A percentile compares a stretch with the other conserved stretches of the same genome.
phyloP scores from a whole-genome alignment of 306 rosid species.

The Oemleria cerasiformis region DNA sequence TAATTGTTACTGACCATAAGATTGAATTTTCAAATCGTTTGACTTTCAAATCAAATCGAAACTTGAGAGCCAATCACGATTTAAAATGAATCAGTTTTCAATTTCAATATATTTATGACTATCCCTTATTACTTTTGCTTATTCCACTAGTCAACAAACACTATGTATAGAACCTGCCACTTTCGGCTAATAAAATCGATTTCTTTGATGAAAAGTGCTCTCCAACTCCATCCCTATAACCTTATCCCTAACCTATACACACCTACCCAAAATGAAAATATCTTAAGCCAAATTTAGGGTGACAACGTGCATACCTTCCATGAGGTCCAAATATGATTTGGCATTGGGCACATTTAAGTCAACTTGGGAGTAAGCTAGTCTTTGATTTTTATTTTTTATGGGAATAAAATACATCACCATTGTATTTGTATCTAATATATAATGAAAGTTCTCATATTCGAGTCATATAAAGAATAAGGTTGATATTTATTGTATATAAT shows the following conservation, averaged over 20 bases:
- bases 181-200: conserved; percentile 32
- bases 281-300: background rate
- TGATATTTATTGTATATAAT: too few relatives aligned
- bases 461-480: too few relatives aligned
- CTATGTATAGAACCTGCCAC: conserved; percentile 5
- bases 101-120: too few relatives aligned
- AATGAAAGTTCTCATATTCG: too few relatives aligned
- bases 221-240: conserved; percentile 31
- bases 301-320: background rate
- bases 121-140: background rate
- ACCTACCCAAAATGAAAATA: background rate
- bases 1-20: too few relatives aligned
- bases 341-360: conserved; percentile 16
- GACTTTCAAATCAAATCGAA: too few relatives aligned
- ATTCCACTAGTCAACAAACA: conserved; percentile 14
- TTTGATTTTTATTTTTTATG: background rate
- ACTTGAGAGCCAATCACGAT: too few relatives aligned
- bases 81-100: too few relatives aligned
- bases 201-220: conserved; percentile 24
- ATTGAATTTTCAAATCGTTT: too few relatives aligned
- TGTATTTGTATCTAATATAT: background rate
- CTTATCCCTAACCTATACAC: conserved; percentile 25
- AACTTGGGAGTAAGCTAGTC: conserved; percentile 15
- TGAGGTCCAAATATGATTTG: conserved; percentile 9
- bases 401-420: conserved; percentile 28